Conservation (phyloP, 2,329 filamentous ascomycete genomes). For the Aspergillus chevalieri region DNA sequence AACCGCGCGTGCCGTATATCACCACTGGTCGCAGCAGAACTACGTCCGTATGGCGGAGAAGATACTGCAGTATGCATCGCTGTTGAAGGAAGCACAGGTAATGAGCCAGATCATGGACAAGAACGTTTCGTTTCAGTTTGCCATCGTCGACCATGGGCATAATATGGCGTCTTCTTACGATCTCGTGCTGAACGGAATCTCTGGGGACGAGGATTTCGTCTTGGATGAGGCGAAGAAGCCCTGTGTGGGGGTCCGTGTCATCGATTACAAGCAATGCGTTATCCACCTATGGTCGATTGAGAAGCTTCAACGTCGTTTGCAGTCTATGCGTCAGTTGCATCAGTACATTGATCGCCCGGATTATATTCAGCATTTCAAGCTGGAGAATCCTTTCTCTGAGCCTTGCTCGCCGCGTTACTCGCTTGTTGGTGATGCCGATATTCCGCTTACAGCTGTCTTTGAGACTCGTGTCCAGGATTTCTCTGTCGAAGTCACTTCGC, state of each 20-base stretch:
- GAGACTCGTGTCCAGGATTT: slow-evolving; percentile 94
- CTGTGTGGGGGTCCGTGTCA: slow-evolving; percentile 80
- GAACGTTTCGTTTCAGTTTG: slow-evolving; percentile 88
- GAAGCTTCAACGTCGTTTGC: slow-evolving; percentile 80
- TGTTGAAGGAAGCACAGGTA: slow-evolving; percentile 90
- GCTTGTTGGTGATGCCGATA: slow-evolving; percentile 84
- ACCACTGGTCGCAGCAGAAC: slow-evolving; percentile 74
- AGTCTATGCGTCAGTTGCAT: slow-evolving; percentile 92
- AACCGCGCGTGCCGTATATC: slow-evolving; percentile 59
- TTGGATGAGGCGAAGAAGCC: slow-evolving; percentile 80
- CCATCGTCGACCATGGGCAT: slow-evolving; percentile 82
- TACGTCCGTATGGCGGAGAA: slow-evolving; percentile 93
- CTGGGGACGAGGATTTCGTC: slow-evolving; percentile 75
- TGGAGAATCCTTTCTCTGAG: slow-evolving; percentile 91
- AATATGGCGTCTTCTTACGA: slow-evolving; percentile 91
- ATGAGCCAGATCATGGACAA: slow-evolving; percentile 97
- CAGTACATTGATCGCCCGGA: slow-evolving; percentile 95
- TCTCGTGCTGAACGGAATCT: slow-evolving; percentile 85
- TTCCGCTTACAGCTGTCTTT: slow-evolving; percentile 87
- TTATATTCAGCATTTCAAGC: slow-evolving; percentile 84
- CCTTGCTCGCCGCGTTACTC: slow-evolving; percentile 88
- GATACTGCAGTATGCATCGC: slow-evolving; percentile 78
- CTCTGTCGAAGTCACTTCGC: slow-evolving; percentile 80
- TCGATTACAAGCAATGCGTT: slow-evolving; percentile 81
- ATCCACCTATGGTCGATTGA: slow-evolving; percentile 92